These are phyloP conservation scores for Paraphoma chrysanthemicola DNA, from an alignment of 2,329 filamentous ascomycete species.

Conservation along the genomic window DNA sequence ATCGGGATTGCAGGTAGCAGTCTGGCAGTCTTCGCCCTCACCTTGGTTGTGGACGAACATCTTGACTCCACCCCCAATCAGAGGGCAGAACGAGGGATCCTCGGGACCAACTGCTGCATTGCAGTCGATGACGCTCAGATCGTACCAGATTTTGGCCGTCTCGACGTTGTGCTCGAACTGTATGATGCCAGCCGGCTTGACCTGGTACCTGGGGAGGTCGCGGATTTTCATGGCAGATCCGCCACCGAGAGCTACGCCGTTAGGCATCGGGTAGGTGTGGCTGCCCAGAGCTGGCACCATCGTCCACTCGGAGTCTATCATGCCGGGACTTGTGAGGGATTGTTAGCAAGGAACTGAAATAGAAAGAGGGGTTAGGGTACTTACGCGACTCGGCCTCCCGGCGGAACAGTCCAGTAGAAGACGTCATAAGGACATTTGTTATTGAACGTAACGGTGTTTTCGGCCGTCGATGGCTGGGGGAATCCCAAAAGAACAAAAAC, in stretches of 20 bases:
- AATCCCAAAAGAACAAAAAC: background rate
- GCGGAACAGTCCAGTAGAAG: conserved; percentile 29
- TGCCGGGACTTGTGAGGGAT: background rate
- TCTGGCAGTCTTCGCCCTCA: conserved; percentile 3
- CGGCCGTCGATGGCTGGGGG: background rate
- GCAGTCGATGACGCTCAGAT: conserved; percentile 31
- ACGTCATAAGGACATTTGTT: conserved; percentile 32
- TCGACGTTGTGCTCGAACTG: conserved; percentile 30
- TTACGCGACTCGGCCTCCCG: background rate
- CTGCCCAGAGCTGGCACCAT: conserved; percentile 13
- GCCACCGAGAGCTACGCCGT: conserved; percentile 7
- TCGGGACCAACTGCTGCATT: conserved; percentile 2
- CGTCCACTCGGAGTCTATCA: background rate
- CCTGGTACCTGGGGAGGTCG: conserved; percentile 22
- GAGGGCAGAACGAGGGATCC: conserved; percentile 25
- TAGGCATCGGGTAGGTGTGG: conserved; percentile 16
- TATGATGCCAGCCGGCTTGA: conserved; percentile 25
- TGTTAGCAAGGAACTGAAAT: background rate
- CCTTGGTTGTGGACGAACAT: conserved; percentile 10
- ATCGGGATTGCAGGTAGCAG: conserved; percentile 11
- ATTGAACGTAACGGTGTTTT: conserved; percentile 24
- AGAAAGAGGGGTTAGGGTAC: background rate
- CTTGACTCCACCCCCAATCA: conserved; percentile 26
- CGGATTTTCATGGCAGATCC: conserved; percentile 31
- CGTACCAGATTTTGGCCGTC: conserved; percentile 25